Base-by-base conservation (phyloP, 805 yeast genomes). In the Brettanomyces bruxellensis region DNA sequence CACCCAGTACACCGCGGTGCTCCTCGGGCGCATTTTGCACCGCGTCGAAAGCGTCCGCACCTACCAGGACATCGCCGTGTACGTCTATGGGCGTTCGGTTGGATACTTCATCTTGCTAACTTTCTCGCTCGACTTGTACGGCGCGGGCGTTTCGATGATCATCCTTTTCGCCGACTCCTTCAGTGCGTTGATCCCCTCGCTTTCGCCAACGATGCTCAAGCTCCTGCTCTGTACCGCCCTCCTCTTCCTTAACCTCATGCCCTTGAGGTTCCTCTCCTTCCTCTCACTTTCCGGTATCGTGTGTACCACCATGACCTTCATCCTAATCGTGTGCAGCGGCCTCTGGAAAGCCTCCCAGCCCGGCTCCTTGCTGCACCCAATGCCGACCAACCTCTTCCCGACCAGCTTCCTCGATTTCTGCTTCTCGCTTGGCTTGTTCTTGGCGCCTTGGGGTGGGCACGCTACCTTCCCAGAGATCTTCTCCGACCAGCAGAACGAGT, bases 391-490 rank as follows among this genome's bases (percentile, higher is more conserved):
- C 51, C 39, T 83, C 49, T 79, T 78, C 72, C 96, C 96, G 3
- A 56, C 61, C 5, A 67, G 75, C 8, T 55, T 65, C 13, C 61
- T 71, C 5, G 78, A 75, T 50, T 68, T 79, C 32, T 71, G 84
- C 41, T 68, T 83, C 41, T 72, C 83, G 7, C 64, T 82, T 47
- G 91, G 91, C 2, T 70, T 84, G 28, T 71, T 80, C 48, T 75
- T 84, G 72, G 88, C 90, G 3, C 88, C 89, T 11, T 84, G 86
- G 79, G 91, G 91, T 47, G 93, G 93, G 3, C 91, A 84, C 59
- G 86, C 88, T 1, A 81, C 85, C 5, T 83, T 83, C 53, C 91
- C 91, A 2, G 86, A 82, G 55, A 65, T 84, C 40, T 80, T 78
- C 59, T 67, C 75, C 37, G 93, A 84, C 59, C 85, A 84, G 85